These are phyloP conservation scores for Trichoderma asperelloides DNA, from an alignment of 495 filamentous ascomycete species.

Conservation along the genomic window DNA sequence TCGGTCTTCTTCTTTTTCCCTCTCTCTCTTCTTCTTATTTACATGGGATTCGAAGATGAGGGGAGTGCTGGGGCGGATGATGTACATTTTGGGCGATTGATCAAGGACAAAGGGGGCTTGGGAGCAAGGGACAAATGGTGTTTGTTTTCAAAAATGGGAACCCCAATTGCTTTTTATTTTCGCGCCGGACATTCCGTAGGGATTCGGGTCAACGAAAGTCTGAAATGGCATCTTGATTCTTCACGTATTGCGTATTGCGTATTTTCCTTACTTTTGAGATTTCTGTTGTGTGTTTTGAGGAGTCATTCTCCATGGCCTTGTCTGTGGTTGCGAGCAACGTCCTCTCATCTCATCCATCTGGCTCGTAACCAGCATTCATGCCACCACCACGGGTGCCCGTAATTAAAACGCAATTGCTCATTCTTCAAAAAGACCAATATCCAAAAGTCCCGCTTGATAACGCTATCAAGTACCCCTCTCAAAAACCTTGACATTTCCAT, in stretches of 20 bases:
- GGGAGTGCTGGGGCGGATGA: background rate
- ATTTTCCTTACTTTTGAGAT: background rate
- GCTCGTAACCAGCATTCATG: no score
- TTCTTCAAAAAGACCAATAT: no score
- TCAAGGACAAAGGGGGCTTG: constrained; percentile 4
- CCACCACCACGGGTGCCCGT: no score
- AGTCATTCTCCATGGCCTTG: background rate
- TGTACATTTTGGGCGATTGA: constrained; percentile 6
- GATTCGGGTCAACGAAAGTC: background rate
- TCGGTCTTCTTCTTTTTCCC: background rate
- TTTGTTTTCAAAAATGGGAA: background rate
- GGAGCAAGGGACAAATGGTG: constrained; percentile 10
- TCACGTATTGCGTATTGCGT: background rate
- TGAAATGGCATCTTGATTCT: constrained; percentile 2
- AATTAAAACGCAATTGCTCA: no score
- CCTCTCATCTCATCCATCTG: background rate
- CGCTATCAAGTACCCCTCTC: constrained; percentile 47
- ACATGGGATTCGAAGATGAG: constrained; percentile 1
- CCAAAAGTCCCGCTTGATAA: background rate
- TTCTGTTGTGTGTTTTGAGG: background rate
- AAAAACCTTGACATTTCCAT: constrained; percentile 74
- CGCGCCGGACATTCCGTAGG: background rate
- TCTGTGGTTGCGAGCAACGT: no score
- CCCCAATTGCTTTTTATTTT: constrained; percentile 4
- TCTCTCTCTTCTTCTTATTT: background rate